Conservation (phyloP, 345 rosid genomes). For the Clarkia xantiana region DNA sequence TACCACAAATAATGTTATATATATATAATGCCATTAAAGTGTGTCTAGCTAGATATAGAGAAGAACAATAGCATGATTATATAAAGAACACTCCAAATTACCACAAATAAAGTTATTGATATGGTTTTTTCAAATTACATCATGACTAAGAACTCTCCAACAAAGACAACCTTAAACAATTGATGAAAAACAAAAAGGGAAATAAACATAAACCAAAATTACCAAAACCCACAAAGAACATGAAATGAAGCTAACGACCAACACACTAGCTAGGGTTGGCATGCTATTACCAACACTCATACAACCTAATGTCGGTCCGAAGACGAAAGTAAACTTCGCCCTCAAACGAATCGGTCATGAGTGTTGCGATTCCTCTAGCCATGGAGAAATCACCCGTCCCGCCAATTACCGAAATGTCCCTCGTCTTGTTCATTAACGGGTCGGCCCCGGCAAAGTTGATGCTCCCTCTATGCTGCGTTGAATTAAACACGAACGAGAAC, state of each 20-base stretch:
- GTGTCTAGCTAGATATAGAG: too few species aligned
- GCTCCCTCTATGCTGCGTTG: conserved; percentile 35
- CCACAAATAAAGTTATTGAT: too few species aligned
- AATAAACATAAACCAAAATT: background rate
- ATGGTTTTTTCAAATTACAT: too few species aligned
- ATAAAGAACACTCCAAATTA: too few species aligned
- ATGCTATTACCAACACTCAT: conserved; percentile 19
- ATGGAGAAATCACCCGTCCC: conserved; percentile 71
- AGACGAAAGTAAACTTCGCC: conserved; percentile 40
- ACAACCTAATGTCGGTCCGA: conserved; percentile 25
- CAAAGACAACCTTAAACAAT: too few species aligned
- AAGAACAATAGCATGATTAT: too few species aligned
- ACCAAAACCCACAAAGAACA: background rate
- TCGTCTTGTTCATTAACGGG: conserved; percentile 31
- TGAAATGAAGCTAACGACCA: too few species aligned
- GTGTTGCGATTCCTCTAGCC: conserved; percentile 49
- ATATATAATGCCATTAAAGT: too few species aligned
- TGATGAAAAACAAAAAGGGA: background rate
- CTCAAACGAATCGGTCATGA: conserved; percentile 28
- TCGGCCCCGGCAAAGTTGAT: conserved; percentile 48
- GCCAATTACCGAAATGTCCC: conserved; percentile 51
- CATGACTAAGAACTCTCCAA: too few species aligned
- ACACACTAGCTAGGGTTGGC: too few species aligned
- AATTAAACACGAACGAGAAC: conserved; percentile 40
- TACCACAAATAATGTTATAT: too few species aligned